Percentiles rank a stretch among this genome's conserved stretches.
These are phyloP conservation scores for Dryadomyces quercus-mongolicae DNA, from an alignment of 2,329 filamentous ascomycete genomes.

Conservation along the genomic window DNA sequence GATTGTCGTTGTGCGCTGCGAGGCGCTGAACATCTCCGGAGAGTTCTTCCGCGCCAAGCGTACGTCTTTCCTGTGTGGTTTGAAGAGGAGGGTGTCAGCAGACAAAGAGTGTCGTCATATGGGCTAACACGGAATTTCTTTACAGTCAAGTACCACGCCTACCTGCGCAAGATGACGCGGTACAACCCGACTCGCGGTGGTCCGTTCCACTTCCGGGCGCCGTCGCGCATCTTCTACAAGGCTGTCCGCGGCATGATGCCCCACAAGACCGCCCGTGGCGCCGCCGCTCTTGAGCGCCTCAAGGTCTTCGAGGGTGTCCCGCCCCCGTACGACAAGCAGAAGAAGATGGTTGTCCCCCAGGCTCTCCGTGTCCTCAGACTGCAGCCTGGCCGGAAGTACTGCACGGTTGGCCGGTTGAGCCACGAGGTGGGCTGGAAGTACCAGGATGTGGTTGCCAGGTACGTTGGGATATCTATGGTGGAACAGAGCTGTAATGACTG, in stretches of 20 bases:
- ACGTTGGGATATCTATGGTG: conserved; percentile 30
- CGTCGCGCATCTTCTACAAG: conserved; percentile 99
- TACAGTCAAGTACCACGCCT: conserved; percentile 99
- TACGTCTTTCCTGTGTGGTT: conserved; percentile 49
- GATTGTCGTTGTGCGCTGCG: conserved; percentile 97
- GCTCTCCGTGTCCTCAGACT: conserved; percentile 91
- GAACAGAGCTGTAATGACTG: not conserved
- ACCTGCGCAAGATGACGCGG: conserved; percentile 99
- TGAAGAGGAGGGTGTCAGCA: not conserved
- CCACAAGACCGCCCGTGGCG: conserved; percentile 98
- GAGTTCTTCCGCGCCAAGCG: conserved; percentile 99
- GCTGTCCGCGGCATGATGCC: conserved; percentile 99
- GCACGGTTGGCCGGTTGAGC: conserved; percentile 93
- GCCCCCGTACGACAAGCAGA: conserved; percentile 98
- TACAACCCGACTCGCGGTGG: conserved; percentile 99
- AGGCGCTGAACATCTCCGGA: conserved; percentile 99
- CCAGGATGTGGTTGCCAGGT: conserved; percentile 98
- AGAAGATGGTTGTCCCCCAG: conserved; percentile 98
- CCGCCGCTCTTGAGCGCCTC: conserved; percentile 91
- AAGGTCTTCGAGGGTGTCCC: conserved; percentile 99
- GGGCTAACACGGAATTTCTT: not conserved
- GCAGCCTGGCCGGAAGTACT: conserved; percentile 99
- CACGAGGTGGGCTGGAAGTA: conserved; percentile 99
- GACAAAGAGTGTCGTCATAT: too few relatives aligned
- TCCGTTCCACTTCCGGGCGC: conserved; percentile 99